These are phyloP conservation scores for Fusarium sterilihyphosum DNA, from an alignment of 2,329 filamentous ascomycete species.

Conservation along the genomic window DNA sequence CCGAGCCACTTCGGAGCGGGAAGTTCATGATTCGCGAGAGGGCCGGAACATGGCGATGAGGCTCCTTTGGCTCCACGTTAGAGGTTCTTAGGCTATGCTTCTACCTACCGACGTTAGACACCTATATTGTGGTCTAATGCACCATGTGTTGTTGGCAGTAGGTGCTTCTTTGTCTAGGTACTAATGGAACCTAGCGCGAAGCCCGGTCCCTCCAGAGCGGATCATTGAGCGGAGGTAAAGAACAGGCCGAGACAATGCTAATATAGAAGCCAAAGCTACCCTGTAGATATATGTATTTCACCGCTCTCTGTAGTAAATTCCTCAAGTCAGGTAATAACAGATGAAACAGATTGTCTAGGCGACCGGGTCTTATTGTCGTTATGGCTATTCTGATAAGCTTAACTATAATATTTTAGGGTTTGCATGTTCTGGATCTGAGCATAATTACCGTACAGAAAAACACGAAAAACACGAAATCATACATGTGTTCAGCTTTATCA, in stretches of 20 bases:
- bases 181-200: neutral
- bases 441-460: no score
- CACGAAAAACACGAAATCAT: no score
- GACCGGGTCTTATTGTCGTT: neutral
- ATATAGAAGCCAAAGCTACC: constrained; percentile 1
- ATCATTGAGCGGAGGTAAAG: constrained; percentile 12
- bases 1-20: constrained; percentile 17
- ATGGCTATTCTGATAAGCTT: neutral
- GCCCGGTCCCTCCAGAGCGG: neutral
- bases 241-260: neutral
- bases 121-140: neutral
- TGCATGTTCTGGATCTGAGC: neutral
- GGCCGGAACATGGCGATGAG: neutral
- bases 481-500: accelerated
- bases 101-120: neutral
- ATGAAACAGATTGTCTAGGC: neutral
- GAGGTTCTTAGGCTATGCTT: neutral
- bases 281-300: neutral
- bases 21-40: neutral
- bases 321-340: neutral
- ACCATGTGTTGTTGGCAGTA: neutral
- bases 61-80: neutral
- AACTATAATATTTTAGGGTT: neutral
- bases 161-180: neutral
- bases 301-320: neutral